Evolutionary conservation across 2,329 filamentous ascomycete genomes (phyloP).

Genomic region (Epichloe typhina): DNA sequence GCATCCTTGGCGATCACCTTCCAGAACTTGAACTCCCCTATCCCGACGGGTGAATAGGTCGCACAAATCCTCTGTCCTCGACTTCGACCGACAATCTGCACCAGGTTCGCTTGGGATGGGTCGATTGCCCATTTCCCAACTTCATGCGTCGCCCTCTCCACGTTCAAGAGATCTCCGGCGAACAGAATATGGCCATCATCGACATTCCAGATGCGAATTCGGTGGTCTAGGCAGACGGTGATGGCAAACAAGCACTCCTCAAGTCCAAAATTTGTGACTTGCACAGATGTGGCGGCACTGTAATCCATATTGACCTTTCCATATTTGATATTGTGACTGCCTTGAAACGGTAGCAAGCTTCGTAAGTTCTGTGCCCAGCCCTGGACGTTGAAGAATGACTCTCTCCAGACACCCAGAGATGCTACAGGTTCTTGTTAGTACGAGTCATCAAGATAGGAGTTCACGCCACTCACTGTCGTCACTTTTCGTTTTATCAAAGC

Average conservation of each 20-base stretch:
- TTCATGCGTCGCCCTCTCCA: constrained; percentile 52
- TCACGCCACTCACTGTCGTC: constrained; percentile 30
- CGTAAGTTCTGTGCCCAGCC: constrained; percentile 57
- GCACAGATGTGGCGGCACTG: constrained; percentile 51
- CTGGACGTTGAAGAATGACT: constrained; percentile 60
- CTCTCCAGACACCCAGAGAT: constrained; percentile 42
- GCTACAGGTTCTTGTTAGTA: constrained; percentile 10
- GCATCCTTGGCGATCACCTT: constrained; percentile 51
- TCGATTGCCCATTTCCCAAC: constrained; percentile 64
- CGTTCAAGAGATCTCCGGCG: constrained; percentile 64
- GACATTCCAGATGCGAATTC: constrained; percentile 79
- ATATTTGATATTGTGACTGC: constrained; percentile 49
- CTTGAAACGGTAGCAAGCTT: constrained; percentile 53
- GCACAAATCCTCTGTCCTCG: constrained; percentile 47
- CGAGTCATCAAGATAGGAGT: background rate
- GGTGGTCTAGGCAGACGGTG: constrained; percentile 80
- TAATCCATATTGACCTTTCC: constrained; percentile 53
- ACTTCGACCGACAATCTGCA: constrained; percentile 53
- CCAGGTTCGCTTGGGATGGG: constrained; percentile 61
- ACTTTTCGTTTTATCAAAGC: constrained; percentile 46
- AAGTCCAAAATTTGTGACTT: constrained; percentile 38
- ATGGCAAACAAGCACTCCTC: constrained; percentile 46
- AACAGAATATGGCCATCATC: constrained; percentile 65
- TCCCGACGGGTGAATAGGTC: constrained; percentile 78
- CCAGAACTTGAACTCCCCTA: constrained; percentile 93